phyloP scores from a whole-genome alignment of 2,329 filamentous ascomycete species.

The Berkeleyomyces basicola region DNA sequence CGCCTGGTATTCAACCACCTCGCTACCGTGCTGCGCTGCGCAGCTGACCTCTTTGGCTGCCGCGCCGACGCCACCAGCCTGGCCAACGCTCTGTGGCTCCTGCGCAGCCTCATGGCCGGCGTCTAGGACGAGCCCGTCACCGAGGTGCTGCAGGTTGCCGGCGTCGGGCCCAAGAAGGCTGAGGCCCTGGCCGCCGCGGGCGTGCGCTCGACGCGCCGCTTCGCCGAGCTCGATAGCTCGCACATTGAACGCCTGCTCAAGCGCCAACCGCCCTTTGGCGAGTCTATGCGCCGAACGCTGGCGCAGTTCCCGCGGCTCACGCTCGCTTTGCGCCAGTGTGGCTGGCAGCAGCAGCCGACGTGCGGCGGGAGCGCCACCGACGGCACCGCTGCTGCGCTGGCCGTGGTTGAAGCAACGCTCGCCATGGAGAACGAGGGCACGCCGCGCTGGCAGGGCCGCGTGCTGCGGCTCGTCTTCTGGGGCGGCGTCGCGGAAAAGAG shows the following conservation, averaged over 20 bases:
- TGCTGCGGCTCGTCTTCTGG: slow-evolving; percentile 44
- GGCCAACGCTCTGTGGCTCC: slow-evolving; percentile 56
- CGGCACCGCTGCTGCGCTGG: slow-evolving; percentile 23
- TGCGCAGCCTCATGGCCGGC: slow-evolving; percentile 56
- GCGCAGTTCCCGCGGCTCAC: slow-evolving; percentile 49
- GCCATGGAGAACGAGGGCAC: slow-evolving; percentile 52
- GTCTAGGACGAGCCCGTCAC: slow-evolving; percentile 68
- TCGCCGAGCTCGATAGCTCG: slow-evolving; percentile 49
- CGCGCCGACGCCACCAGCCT: slow-evolving; percentile 46
- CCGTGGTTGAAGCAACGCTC: slow-evolving; percentile 43
- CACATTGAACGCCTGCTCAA: slow-evolving; percentile 62
- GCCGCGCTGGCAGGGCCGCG: slow-evolving; percentile 44
- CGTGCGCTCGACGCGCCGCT: slow-evolving; percentile 52
- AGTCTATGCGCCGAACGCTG: slow-evolving; percentile 46
- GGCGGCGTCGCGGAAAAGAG: not conserved
- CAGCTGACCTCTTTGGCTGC: slow-evolving; percentile 24
- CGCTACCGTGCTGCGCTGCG: slow-evolving; percentile 22
- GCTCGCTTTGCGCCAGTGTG: slow-evolving; percentile 20
- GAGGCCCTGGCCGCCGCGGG: slow-evolving; percentile 56
- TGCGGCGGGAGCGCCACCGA: not conserved
- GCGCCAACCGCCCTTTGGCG: slow-evolving; percentile 70
- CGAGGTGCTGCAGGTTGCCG: slow-evolving; percentile 69
- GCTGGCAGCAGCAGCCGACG: slow-evolving; percentile 9
- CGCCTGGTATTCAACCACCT: slow-evolving; percentile 21
- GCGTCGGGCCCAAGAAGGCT: slow-evolving; percentile 59